Evolutionary conservation across 2,329 filamentous ascomycete species (phyloP), one percentile per base, ranked within the genome.

Genomic region (Verticillium alfalfae): DNA sequence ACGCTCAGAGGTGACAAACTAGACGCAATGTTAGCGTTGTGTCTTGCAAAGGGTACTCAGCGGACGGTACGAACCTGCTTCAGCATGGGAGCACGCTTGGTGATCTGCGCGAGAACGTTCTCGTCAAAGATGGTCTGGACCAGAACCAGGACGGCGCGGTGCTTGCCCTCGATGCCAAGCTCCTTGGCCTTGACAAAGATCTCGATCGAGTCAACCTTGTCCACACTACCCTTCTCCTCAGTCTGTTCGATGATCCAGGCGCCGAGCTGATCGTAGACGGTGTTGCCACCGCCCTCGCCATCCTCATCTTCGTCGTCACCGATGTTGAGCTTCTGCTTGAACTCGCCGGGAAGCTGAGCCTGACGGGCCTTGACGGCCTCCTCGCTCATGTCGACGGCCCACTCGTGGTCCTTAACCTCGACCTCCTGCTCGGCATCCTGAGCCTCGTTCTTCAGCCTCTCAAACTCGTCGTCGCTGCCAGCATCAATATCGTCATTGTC

Each of bases 131-230:
- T 84, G 67, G 92, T 94, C 82, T 97, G 93, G 57, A 93, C 92
- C 55, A 99, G 88, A 63, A 99, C 93, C 62, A 93, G 85, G 61
- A 97, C 84, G 57, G 93, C 97, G 79, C 91, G 93, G 83, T 97
- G 91, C 87, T 98, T 99, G 79, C 78, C 78, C 79, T 97, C 94
- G 67, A 99, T 95, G 69, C 93, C 93, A 61, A 98, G 83, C 70
- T 98, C 95, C 81, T 96, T 95, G 67, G 94, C 94, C 84, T 99
- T 98, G 79, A 96, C 81, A 78, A 96, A 98, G 74, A 99, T 92
- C 45, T 93, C 89, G 67, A 98, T 84, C 71, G 96, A 93, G 72
- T 92, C 88, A 67, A 99, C 85, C 63, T 93, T 88, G 78, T 87
- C 83, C 69, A 97, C 83, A 69, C 88, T 83, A 65, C 90, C 91